These are phyloP conservation scores for Solanum piurae DNA, from an alignment of 257 asterid genomes.

Conservation along the genomic window DNA sequence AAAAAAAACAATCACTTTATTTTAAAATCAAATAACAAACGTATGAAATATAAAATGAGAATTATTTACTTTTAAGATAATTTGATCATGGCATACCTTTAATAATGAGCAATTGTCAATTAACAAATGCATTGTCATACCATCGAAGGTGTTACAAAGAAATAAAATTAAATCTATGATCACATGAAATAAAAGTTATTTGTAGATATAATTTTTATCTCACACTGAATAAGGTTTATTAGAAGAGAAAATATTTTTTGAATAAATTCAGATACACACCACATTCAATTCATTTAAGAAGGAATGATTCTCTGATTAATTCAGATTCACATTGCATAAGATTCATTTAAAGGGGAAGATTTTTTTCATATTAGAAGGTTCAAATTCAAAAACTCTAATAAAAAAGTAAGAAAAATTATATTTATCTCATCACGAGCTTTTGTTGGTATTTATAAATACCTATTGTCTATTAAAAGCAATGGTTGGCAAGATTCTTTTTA, in stretches of 20 bases:
- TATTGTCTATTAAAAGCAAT: neutral
- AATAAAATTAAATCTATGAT: neutral
- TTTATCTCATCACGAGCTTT: neutral
- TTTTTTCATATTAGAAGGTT: neutral
- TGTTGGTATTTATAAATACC: neutral
- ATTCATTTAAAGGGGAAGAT: neutral
- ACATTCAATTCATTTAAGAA: neutral
- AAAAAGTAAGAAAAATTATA: neutral
- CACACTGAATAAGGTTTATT: too few species aligned
- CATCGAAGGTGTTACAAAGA: neutral
- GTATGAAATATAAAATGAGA: neutral
- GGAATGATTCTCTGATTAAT: neutral
- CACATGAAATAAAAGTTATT: neutral
- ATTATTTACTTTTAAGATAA: neutral
- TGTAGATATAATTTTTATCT: too few species aligned
- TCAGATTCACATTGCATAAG: accelerated
- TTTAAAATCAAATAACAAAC: neutral
- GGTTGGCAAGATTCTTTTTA: neutral
- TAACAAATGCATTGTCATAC: neutral
- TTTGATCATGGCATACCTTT: neutral
- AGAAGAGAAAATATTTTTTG: too few species aligned
- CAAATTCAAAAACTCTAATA: neutral
- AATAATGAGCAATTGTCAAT: neutral
- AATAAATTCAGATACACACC: too few species aligned
- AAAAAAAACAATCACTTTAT: neutral